Evolutionary conservation across 371 early-diverging fungal genomes (phyloP), one percentile per base, ranked within the genome.

Genomic region (Caulochytrium protostelioides): DNA sequence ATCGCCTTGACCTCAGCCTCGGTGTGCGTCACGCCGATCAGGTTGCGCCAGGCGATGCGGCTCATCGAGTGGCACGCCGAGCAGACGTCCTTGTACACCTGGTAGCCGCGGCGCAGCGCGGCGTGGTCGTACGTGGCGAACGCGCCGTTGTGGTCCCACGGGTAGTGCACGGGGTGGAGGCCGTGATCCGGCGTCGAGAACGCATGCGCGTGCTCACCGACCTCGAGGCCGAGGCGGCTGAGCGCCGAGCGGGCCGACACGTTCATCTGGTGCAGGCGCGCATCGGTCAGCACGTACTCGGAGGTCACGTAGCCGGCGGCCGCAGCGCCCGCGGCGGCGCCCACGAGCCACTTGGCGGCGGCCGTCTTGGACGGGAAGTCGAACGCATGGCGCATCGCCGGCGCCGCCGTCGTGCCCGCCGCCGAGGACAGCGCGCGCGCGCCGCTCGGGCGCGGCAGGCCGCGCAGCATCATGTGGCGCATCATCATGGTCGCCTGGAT

Each of bases 21-120:
- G 31, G 85, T 72, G 69, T 87, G 90, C 22, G 80, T 69, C 6
- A 90, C 89, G 32, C 70, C 83, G 19, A 92, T 73, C 52, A 92
- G 62, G 70, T 89, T 85, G 56, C 94, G 81, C 76, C 74, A 92
- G 47, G 82, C 70, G 42, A 92, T 70, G 41, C 77, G 77, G 35
- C 90, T 77, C 44, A 91, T 70, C 21, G 90, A 87, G 64, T 94
- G 95, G 66, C 95, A 94, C 28, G 86, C 80, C 34, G 94, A 67
- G 60, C 95, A 94, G 35, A 94, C 82, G 53, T 92, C 95, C 63
- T 79, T 80, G 72, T 90, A 94, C 20, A 94, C 95, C 55, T 89
- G 94, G 66, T 82, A 94, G 42, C 94, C 95, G 62, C 92, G 90
- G 49, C 91, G 86, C 34, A 91, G 76, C 84, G 80, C 57, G 37